These are phyloP conservation scores for Hypomyces rosellus DNA, from an alignment of 2,329 filamentous ascomycete genomes.

Conservation along the genomic window DNA sequence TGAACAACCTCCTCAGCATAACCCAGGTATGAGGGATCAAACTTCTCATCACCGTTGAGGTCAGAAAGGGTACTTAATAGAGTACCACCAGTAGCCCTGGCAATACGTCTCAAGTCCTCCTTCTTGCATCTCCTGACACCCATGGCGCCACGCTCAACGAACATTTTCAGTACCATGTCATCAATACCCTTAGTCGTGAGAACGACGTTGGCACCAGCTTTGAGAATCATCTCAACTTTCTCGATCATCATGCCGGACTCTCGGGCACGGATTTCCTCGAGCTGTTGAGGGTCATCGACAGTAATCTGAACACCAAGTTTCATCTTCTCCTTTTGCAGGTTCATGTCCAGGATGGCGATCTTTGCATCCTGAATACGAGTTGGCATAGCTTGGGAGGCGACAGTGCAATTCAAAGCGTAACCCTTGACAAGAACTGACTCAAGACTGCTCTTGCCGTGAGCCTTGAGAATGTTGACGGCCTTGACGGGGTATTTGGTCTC, in stretches of 20 bases:
- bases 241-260: conserved; percentile 92
- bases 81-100: conserved; percentile 90
- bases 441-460: conserved; percentile 84
- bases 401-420: conserved; percentile 97
- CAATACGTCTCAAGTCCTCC: conserved; percentile 92
- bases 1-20: conserved; percentile 94
- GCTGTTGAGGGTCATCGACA: conserved; percentile 91
- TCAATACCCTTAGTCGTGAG: conserved; percentile 98
- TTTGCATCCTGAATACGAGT: conserved; percentile 89
- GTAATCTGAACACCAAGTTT: conserved; percentile 98
- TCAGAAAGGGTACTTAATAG: conserved; percentile 91
- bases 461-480: conserved; percentile 97
- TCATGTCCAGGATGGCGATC: conserved; percentile 96
- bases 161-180: conserved; percentile 88
- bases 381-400: conserved; percentile 96
- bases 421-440: conserved; percentile 92
- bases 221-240: conserved; percentile 93
- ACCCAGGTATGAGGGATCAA: conserved; percentile 83
- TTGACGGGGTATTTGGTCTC: conserved; percentile 98
- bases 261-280: conserved; percentile 92
- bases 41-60: conserved; percentile 94
- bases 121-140: conserved; percentile 96
- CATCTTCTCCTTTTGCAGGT: conserved; percentile 98
- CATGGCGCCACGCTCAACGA: conserved; percentile 93
- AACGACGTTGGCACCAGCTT: conserved; percentile 92